Percentiles rank a stretch among this genome's conserved stretches.
Conservation (phyloP, 805 yeast genomes). For the Candida railenensis region DNA sequence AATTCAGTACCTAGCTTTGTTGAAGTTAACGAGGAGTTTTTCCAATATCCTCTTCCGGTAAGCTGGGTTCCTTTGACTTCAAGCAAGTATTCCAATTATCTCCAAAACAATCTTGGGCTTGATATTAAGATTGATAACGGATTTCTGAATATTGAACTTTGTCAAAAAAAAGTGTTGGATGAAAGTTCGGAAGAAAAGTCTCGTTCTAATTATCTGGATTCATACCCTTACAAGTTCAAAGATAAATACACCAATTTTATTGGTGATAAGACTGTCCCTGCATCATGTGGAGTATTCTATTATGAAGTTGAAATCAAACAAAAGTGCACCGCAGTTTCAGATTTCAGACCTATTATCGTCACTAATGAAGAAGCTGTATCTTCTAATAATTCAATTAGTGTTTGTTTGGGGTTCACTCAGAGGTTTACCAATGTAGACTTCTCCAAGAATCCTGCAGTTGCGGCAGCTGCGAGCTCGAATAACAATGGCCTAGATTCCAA, state of each 20-base stretch:
- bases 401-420: constrained; percentile 35
- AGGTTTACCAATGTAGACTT: constrained; percentile 16
- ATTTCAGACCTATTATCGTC: constrained; percentile 29
- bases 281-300: constrained; percentile 37
- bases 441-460: constrained; percentile 2
- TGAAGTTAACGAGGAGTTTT: constrained; percentile 13
- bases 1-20: constrained; percentile 14
- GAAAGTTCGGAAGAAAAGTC: neutral
- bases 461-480: constrained; percentile 6
- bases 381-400: constrained; percentile 28
- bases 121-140: constrained; percentile 26
- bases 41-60: constrained; percentile 24
- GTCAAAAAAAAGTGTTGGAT: neutral
- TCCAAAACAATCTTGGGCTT: constrained; percentile 25
- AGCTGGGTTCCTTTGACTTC: constrained; percentile 40
- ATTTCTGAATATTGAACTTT: constrained; percentile 20
- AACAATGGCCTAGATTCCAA: constrained; percentile 3
- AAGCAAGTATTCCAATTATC: constrained; percentile 17
- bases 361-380: constrained; percentile 35
- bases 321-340: constrained; percentile 29
- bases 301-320: constrained; percentile 41
- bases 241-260: constrained; percentile 35
- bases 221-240: constrained; percentile 1
- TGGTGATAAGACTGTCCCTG: constrained; percentile 31
- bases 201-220: neutral